Percentiles rank a stretch among this genome's conserved stretches.
phyloP scores from a whole-genome alignment of 1,284 basidiomycete species.

The Ganoderma meredithae region DNA sequence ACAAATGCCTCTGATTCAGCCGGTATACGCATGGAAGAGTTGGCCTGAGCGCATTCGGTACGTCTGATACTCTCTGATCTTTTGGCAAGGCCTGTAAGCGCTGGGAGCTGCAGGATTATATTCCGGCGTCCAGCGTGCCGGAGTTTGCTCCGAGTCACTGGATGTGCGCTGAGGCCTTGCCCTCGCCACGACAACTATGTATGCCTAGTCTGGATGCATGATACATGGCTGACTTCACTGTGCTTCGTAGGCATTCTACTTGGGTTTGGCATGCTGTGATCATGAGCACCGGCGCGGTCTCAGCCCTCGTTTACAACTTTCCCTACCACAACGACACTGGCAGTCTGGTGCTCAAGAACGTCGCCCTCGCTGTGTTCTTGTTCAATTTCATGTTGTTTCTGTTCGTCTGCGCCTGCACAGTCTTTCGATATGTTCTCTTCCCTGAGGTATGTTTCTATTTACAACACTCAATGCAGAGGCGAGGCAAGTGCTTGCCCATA shows the following conservation, averaged over 20 bases:
- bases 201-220: background rate
- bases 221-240: conserved; percentile 11
- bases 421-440: conserved; percentile 57
- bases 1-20: conserved; percentile 36
- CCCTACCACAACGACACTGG: conserved; percentile 46
- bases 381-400: conserved; percentile 61
- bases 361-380: conserved; percentile 54
- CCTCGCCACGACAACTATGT: no score
- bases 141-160: background rate
- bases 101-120: background rate
- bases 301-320: conserved; percentile 49
- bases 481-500: background rate
- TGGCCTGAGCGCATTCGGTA: conserved; percentile 40
- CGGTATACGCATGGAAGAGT: conserved; percentile 39
- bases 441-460: conserved; percentile 44
- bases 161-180: no score
- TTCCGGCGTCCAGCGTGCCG: background rate
- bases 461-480: background rate
- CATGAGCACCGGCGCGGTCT: conserved; percentile 53
- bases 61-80: conserved; percentile 8
- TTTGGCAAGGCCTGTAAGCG: no score
- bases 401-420: conserved; percentile 50
- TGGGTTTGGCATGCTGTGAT: conserved; percentile 55
- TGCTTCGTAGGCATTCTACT: conserved; percentile 40
- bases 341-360: conserved; percentile 40